Conservation (phyloP, 768 basidiomycete genomes). For the Chalciporus chontae region DNA sequence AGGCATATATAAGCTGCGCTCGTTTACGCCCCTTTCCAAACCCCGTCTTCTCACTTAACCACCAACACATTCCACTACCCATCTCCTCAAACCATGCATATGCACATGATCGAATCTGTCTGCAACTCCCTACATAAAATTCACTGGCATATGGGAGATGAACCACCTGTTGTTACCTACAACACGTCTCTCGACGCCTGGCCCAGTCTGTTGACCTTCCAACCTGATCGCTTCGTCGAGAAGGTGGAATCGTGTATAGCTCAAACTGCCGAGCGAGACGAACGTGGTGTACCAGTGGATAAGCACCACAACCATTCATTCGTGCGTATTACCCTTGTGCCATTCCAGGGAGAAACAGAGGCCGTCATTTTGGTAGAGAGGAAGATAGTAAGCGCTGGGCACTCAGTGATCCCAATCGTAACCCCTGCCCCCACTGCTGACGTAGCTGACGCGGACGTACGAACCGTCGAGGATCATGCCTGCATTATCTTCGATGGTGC, state of each 20-base stretch:
- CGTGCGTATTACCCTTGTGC: constrained; percentile 6
- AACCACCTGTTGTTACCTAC: constrained; percentile 3
- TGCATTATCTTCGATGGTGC: constrained; percentile 6
- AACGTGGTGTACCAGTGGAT: too few species aligned
- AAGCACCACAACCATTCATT: constrained; percentile 6
- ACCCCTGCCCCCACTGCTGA: not conserved
- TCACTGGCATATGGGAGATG: constrained; percentile 1
- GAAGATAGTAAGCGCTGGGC: not conserved
- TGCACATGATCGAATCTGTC: not conserved
- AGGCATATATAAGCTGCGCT: too few species aligned
- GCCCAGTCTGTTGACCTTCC: too few species aligned
- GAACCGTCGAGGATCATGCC: constrained; percentile 8
- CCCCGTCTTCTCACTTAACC: too few species aligned
- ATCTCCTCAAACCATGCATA: too few species aligned
- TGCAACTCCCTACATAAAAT: constrained; percentile 8
- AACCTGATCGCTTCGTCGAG: too few species aligned
- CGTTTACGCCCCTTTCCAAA: too few species aligned
- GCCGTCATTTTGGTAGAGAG: constrained; percentile 12
- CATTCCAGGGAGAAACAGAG: constrained; percentile 1
- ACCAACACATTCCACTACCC: too few species aligned
- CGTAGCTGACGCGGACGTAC: too few species aligned
- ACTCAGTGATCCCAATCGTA: constrained; percentile 9
- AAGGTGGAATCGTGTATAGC: too few species aligned
- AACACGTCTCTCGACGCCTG: constrained; percentile 6
- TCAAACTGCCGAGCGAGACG: too few species aligned